phyloP scores from a whole-genome alignment of 805 yeast genomes.

The Hanseniaspora clermontiae region DNA sequence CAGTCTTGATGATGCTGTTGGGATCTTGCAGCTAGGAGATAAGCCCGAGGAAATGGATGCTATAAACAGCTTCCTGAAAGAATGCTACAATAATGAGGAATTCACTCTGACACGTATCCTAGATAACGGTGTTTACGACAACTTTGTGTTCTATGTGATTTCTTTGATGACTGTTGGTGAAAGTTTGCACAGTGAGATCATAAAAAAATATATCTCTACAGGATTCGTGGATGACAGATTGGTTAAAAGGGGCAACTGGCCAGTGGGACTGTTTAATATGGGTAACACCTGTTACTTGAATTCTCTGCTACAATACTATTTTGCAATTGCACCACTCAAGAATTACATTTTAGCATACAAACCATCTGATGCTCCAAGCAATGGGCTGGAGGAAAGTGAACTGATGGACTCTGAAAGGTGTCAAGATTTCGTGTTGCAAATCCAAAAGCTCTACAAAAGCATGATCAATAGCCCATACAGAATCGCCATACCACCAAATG shows the following conservation, averaged over 20 bases:
- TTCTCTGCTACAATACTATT: constrained; percentile 80
- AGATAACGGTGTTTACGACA: not conserved
- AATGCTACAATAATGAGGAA: constrained; percentile 1
- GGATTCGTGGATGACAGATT: constrained; percentile 51
- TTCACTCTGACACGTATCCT: not conserved
- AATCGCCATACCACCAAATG: constrained; percentile 69
- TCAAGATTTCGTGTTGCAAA: constrained; percentile 62
- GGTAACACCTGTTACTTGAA: constrained; percentile 94
- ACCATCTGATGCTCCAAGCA: constrained; percentile 25
- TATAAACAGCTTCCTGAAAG: not conserved
- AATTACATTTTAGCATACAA: constrained; percentile 48
- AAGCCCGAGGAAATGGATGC: constrained; percentile 37
- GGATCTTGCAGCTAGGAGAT: constrained; percentile 37
- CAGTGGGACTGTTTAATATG: constrained; percentile 84
- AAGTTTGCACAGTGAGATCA: constrained; percentile 27
- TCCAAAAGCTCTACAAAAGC: constrained; percentile 54
- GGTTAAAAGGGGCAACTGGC: constrained; percentile 59
- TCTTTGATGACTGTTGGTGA: not conserved
- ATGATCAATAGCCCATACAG: constrained; percentile 52
- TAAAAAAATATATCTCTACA: constrained; percentile 42
- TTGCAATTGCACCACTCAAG: constrained; percentile 71
- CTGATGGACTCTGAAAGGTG: constrained; percentile 73
- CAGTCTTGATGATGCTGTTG: constrained; percentile 34
- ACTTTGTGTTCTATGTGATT: constrained; percentile 1
- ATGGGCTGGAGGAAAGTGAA: constrained; percentile 48